Conservation (phyloP, 257 asterid species). For the Capsicum pubescens region DNA sequence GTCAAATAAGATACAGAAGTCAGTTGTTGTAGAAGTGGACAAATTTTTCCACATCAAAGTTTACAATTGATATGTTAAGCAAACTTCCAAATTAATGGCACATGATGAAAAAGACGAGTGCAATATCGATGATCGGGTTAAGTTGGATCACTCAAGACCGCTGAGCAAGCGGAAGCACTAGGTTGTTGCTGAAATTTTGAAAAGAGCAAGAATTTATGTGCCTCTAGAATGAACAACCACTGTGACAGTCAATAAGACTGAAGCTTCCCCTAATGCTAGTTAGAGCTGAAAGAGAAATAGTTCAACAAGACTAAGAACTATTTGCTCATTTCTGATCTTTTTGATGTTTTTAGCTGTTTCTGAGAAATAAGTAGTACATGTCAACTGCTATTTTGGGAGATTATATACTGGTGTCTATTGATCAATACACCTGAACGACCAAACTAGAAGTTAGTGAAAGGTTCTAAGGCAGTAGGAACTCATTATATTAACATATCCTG, state of each 20-base stretch:
- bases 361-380: neutral
- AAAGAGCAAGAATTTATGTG: conserved; percentile 69
- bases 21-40: conserved; percentile 92
- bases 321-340: neutral
- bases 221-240: conserved; percentile 40
- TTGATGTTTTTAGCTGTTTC: neutral
- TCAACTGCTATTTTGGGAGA: neutral
- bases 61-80: conserved; percentile 84
- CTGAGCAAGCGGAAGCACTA: conserved; percentile 80
- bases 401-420: neutral
- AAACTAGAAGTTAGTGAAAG: neutral
- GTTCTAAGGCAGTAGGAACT: neutral
- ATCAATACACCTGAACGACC: neutral
- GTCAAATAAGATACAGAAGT: conserved; percentile 90
- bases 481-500: neutral
- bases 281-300: conserved; percentile 29
- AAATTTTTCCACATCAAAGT: conserved; percentile 77
- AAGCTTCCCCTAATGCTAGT: conserved; percentile 32
- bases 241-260: conserved; percentile 24
- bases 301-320: neutral
- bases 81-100: conserved; percentile 96
- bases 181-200: conserved; percentile 81
- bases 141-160: conserved; percentile 83
- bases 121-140: conserved; percentile 77
- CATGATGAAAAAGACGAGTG: conserved; percentile 75